These are phyloP conservation scores for Penicillium griseofulvum DNA, from an alignment of 2,329 filamentous ascomycete genomes.

Conservation along the genomic window DNA sequence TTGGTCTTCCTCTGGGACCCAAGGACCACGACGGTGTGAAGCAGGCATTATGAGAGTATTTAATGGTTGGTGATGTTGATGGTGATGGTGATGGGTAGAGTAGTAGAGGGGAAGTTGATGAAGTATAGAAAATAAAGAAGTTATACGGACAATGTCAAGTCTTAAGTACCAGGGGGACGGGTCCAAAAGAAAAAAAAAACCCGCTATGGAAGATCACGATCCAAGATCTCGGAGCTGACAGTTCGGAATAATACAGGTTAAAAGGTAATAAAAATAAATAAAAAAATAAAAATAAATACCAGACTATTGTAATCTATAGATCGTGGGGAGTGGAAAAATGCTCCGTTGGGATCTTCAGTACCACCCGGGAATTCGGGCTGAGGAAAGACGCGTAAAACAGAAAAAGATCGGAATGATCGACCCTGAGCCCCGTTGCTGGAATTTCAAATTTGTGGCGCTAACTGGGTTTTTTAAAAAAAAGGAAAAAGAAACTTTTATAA, in stretches of 20 bases:
- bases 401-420: slow-evolving; percentile 27
- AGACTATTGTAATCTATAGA: slow-evolving; percentile 13
- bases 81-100: not conserved
- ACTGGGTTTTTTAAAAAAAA: no score
- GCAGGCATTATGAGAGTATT: slow-evolving; percentile 37
- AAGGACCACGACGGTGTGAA: slow-evolving; percentile 71
- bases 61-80: not conserved
- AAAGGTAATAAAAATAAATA: slow-evolving; percentile 4
- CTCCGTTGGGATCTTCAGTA: slow-evolving; percentile 24
- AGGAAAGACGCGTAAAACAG: slow-evolving; percentile 20
- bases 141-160: slow-evolving; percentile 12
- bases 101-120: not conserved
- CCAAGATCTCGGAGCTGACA: slow-evolving; percentile 43
- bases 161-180: slow-evolving; percentile 33
- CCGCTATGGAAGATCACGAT: slow-evolving; percentile 41
- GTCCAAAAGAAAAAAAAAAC: slow-evolving; percentile 30
- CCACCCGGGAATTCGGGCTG: slow-evolving; percentile 28
- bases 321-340: slow-evolving; percentile 16
- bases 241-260: slow-evolving; percentile 26
- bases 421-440: slow-evolving; percentile 28
- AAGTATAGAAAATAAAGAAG: not conserved
- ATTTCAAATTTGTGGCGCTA: slow-evolving; percentile 25
- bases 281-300: slow-evolving; percentile 5
- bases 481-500: no score
- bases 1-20: slow-evolving; percentile 74